Conservation (phyloP, 2,329 filamentous ascomycete species). For the Arthrocladium fulminans region DNA sequence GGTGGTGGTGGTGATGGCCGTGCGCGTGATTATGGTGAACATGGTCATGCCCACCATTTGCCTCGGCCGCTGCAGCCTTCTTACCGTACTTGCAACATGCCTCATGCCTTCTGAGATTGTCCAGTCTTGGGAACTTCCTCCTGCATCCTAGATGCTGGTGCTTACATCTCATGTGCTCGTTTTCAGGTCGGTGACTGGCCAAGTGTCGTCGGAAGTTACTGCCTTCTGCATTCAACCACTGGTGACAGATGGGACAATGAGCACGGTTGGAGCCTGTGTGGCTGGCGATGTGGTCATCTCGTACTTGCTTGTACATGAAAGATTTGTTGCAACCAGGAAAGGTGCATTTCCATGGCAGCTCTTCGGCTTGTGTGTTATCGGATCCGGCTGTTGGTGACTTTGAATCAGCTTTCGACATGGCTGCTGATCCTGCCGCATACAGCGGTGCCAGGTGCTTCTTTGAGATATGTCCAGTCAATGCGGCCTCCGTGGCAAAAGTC, state of each 20-base stretch:
- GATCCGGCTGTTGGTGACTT: slow-evolving; percentile 4
- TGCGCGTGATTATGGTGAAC: not conserved
- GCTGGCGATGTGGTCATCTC: slow-evolving; percentile 20
- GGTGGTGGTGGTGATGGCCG: slow-evolving; percentile 4
- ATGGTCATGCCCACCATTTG: not conserved
- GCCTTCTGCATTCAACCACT: slow-evolving; percentile 22
- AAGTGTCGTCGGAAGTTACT: slow-evolving; percentile 22
- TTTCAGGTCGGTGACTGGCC: slow-evolving; percentile 22
- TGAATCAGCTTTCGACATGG: slow-evolving; percentile 3
- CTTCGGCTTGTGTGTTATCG: slow-evolving; percentile 9
- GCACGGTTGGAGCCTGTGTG: slow-evolving; percentile 20
- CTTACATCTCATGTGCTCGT: slow-evolving; percentile 23
- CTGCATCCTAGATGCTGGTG: slow-evolving; percentile 21
- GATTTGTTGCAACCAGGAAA: slow-evolving; percentile 21
- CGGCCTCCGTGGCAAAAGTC: slow-evolving; percentile 21
- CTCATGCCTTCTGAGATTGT: slow-evolving; percentile 22
- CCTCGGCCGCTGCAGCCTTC: slow-evolving; percentile 12
- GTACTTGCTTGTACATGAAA: slow-evolving; percentile 24
- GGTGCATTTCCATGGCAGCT: slow-evolving; percentile 22
- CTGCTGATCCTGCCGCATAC: slow-evolving; percentile 8
- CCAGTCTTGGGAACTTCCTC: slow-evolving; percentile 20
- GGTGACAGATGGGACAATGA: slow-evolving; percentile 22
- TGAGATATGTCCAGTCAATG: slow-evolving; percentile 22
- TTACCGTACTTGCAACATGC: slow-evolving; percentile 24
- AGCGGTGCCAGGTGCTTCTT: slow-evolving; percentile 23